A percentile compares a stretch with the other conserved stretches of the same genome.
phyloP scores from a whole-genome alignment of 495 filamentous ascomycete genomes.

The Podospora anserina region DNA sequence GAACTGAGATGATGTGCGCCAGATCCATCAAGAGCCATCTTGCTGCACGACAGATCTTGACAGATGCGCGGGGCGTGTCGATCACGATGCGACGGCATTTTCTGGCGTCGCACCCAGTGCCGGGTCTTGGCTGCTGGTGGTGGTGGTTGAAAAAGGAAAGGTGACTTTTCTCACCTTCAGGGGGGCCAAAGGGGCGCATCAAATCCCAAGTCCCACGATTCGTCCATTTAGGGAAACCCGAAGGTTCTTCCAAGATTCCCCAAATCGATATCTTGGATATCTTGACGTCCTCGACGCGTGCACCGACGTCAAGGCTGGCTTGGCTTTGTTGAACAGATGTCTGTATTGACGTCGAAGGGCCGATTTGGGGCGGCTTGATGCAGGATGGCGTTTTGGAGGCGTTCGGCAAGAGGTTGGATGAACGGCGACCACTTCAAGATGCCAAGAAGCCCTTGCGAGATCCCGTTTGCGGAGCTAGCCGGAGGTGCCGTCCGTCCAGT shows the following conservation, averaged over 20 bases:
- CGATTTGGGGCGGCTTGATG: conserved; percentile 26
- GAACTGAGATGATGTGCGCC: conserved; percentile 9
- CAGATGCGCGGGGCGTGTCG: conserved; percentile 34
- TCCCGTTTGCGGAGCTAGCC: neutral
- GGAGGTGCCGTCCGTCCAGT: conserved; percentile 10
- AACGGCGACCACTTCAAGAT: conserved; percentile 12
- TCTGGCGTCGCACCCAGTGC: conserved; percentile 20
- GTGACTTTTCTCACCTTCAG: neutral
- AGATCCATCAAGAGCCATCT: conserved; percentile 14
- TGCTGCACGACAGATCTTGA: conserved; percentile 39
- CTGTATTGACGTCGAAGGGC: conserved; percentile 21
- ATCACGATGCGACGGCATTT: conserved; percentile 35
- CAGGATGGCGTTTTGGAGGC: conserved; percentile 25
- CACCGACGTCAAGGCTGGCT: neutral
- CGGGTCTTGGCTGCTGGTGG: conserved; percentile 17
- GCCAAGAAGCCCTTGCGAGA: neutral
- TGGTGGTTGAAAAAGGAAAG: conserved; percentile 16
- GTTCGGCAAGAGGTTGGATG: conserved; percentile 10
- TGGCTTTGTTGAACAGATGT: neutral
- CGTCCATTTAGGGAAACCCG: conserved; percentile 16
- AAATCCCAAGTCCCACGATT: conserved; percentile 5
- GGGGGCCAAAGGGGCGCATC: conserved; percentile 1
- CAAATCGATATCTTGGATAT: conserved; percentile 2
- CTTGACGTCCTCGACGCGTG: neutral
- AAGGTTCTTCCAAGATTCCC: conserved; percentile 15